phyloP scores from a whole-genome alignment of 2,329 filamentous ascomycete species.

The Stagonosporopsis rhizophila region DNA sequence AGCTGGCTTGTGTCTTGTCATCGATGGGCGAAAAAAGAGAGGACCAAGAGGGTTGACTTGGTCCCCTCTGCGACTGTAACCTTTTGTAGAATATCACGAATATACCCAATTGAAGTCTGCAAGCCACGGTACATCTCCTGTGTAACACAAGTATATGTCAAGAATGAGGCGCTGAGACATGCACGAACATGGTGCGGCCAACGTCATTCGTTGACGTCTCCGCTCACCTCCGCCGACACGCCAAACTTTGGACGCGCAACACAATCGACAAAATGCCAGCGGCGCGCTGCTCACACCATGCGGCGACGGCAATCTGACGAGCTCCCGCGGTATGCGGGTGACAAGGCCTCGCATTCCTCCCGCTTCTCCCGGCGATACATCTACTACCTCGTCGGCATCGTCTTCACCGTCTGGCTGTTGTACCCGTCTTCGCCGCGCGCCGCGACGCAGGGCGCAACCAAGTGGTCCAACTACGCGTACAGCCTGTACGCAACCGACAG shows the following conservation, averaged over 20 bases:
- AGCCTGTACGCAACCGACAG: conserved; percentile 53
- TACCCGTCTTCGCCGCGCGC: conserved; percentile 31
- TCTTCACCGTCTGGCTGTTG: conserved; percentile 36
- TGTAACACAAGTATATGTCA: conserved; percentile 1
- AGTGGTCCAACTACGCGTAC: conserved; percentile 53
- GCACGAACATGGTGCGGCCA: conserved; percentile 1
- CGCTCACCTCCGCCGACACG: not conserved
- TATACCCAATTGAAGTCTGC: not conserved
- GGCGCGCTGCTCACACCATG: conserved; percentile 31
- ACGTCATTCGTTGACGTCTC: conserved; percentile 11
- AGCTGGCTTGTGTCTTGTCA: not conserved
- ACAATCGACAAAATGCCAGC: conserved; percentile 2
- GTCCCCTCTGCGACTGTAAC: not conserved
- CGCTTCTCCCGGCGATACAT: conserved; percentile 40
- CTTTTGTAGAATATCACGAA: not conserved
- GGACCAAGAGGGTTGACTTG: not conserved
- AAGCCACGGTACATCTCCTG: not conserved
- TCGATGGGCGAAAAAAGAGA: not conserved
- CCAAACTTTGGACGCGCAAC: not conserved
- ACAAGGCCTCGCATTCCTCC: conserved; percentile 23
- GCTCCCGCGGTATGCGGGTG: conserved; percentile 40
- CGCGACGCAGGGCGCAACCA: conserved; percentile 18
- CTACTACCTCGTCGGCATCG: conserved; percentile 35
- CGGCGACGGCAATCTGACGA: conserved; percentile 45
- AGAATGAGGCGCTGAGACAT: not conserved